Evolutionary conservation across 2,329 filamentous ascomycete species (phyloP), one percentile per base, ranked within the genome.

Genomic region (Alternaria metachromatica): DNA sequence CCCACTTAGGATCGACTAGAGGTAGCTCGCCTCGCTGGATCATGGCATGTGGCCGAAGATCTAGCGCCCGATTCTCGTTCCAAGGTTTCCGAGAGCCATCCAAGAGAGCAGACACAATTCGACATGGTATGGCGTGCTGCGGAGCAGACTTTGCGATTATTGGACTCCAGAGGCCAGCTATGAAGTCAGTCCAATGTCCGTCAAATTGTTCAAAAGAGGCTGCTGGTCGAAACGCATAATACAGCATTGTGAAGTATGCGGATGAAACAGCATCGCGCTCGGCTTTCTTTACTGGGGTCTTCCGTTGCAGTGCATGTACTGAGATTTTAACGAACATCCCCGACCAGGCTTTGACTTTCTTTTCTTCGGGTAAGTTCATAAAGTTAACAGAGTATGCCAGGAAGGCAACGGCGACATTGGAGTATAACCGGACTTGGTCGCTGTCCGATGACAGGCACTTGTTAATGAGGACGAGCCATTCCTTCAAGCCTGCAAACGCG

Each of bases 381-480:
- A 85, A 67, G 90, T 90, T 87, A 15, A 93, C 85, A 7, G 90
- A 87, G 75, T 91, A 97, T 20, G 96, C 87, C 48, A 97, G 88
- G 57, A 92, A 90, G 71, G 92, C 93, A 92, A 95, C 97, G 1
- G 94, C 94, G 60, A 90, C 83, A 72, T 95, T 93, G 21, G 94
- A 92, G 72, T 96, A 90, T 7, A 75, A 48, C 90, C 91, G 48
- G 37, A 79, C 75, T 12, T 86, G 82, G 4, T 86, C 82, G 66
- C 97, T 93, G 56, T 87, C 87, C 69, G 89, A 91, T 75, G 97
- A 97, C 80, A 98, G 93, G 73, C 93, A 96, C 65, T 86, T 86
- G 72, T 97, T 91, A 18, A 97, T 90, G 10, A 97, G 86, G 30
- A 87, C 86, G 8, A 97, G 84, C 92, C 93, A 97, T 6, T 87